Evolutionary conservation across 495 filamentous ascomycete genomes (phyloP).

Genomic region (Neurospora africana): DNA sequence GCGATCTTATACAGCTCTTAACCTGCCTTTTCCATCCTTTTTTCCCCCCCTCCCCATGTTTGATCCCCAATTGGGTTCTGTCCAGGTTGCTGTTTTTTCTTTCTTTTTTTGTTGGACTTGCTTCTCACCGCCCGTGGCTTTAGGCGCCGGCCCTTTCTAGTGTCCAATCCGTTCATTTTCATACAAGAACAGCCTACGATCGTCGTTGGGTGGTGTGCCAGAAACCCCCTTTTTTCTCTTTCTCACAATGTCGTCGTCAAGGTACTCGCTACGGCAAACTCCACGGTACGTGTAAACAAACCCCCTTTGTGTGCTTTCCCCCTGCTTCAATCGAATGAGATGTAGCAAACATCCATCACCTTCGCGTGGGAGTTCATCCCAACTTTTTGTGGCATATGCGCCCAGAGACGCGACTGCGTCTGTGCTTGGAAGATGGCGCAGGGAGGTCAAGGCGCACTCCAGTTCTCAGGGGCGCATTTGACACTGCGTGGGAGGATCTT

Average conservation of each 20-base stretch:
- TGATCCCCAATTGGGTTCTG: background rate
- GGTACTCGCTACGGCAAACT: slow-evolving; percentile 41
- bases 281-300: slow-evolving; percentile 29
- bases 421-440: background rate
- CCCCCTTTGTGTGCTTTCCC: background rate
- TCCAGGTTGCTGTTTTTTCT: background rate
- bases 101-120: slow-evolving; percentile 1
- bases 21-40: background rate
- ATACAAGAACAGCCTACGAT: background rate
- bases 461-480: background rate
- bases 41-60: background rate
- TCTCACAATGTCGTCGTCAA: slow-evolving; percentile 3
- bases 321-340: background rate
- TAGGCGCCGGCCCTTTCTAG: background rate
- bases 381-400: background rate
- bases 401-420: background rate
- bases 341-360: background rate
- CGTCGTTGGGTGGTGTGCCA: background rate
- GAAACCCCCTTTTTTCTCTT: background rate
- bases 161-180: background rate
- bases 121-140: background rate
- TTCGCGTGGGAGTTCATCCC: background rate
- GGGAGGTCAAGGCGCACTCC: background rate
- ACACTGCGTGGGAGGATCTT: background rate
- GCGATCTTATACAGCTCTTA: background rate